Evolutionary conservation across 495 filamentous ascomycete genomes (phyloP).

Genomic region (Penicillium mononematosum): DNA sequence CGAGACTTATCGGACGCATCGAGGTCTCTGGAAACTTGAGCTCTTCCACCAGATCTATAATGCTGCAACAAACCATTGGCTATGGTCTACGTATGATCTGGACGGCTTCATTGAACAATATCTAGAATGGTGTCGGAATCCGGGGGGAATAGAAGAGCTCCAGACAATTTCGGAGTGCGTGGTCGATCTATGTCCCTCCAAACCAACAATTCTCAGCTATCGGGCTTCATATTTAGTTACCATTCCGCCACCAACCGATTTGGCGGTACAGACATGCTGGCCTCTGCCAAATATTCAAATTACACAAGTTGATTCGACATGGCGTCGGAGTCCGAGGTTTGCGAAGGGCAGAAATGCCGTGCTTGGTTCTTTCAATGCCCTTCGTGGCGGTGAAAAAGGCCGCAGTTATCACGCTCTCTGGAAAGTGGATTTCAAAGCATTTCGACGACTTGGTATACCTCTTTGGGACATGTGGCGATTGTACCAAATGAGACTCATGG

Average conservation of each 20-base stretch:
- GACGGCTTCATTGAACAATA: constrained; percentile 6
- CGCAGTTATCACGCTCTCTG: constrained; percentile 12
- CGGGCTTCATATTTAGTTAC: constrained; percentile 3
- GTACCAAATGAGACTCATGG: constrained; percentile 40
- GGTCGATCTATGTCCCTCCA: constrained; percentile 2
- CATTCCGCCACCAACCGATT: background rate
- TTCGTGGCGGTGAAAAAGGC: constrained; percentile 11
- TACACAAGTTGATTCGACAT: constrained; percentile 2
- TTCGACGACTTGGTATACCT: constrained; percentile 18
- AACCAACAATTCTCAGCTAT: constrained; percentile 3
- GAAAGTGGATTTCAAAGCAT: constrained; percentile 11
- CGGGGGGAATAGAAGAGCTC: constrained; percentile 8
- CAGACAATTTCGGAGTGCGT: constrained; percentile 8
- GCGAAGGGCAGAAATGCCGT: background rate
- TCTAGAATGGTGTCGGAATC: background rate
- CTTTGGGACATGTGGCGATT: constrained; percentile 39
- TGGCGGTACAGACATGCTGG: constrained; percentile 1
- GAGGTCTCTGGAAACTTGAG: constrained; percentile 6
- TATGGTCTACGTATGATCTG: constrained; percentile 8
- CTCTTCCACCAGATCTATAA: constrained; percentile 1
- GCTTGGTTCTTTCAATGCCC: background rate
- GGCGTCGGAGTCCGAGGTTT: background rate
- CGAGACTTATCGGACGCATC: constrained; percentile 9
- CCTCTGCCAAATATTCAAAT: background rate
- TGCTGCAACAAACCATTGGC: constrained; percentile 4